phyloP scores from a whole-genome alignment of 2,329 filamentous ascomycete species.

The Cladophialophora psammophila region DNA sequence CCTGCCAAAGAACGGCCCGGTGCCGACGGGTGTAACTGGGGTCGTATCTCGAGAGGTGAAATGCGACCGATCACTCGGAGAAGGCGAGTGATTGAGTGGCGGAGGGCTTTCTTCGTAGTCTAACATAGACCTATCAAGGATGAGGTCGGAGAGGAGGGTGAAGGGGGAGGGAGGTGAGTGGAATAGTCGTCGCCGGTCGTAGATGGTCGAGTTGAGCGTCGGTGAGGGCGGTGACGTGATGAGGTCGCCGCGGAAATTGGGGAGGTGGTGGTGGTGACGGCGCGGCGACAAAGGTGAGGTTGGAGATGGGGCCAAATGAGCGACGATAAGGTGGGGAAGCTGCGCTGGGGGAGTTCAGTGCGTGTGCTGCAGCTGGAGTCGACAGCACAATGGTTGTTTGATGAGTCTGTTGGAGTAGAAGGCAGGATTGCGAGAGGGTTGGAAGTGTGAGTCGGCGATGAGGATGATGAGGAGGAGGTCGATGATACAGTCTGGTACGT shows the following conservation, averaged over 20 bases:
- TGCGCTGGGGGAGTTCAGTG: not conserved
- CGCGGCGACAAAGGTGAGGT: slow-evolving; percentile 5
- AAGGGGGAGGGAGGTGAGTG: slow-evolving; percentile 32
- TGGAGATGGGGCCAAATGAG: slow-evolving; percentile 21
- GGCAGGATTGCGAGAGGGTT: not conserved
- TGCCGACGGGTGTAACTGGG: slow-evolving; percentile 58
- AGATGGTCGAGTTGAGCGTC: slow-evolving; percentile 2
- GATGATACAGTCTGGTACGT: slow-evolving; percentile 3
- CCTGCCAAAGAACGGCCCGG: slow-evolving; percentile 53
- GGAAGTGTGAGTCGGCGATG: slow-evolving; percentile 21
- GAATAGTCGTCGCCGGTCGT: slow-evolving; percentile 14
- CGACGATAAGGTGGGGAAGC: slow-evolving; percentile 16
- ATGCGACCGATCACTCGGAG: slow-evolving; percentile 55
- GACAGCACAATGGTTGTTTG: slow-evolving; percentile 8
- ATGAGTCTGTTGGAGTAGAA: slow-evolving; percentile 1
- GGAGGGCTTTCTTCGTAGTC: slow-evolving; percentile 60
- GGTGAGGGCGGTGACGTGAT: slow-evolving; percentile 22
- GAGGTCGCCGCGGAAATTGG: slow-evolving; percentile 9
- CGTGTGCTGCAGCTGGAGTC: slow-evolving; percentile 1
- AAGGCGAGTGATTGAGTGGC: slow-evolving; percentile 61
- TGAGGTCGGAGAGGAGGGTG: not conserved
- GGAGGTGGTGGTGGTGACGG: not conserved
- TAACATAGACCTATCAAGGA: slow-evolving; percentile 52
- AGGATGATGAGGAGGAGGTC: slow-evolving; percentile 20
- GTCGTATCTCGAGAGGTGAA: slow-evolving; percentile 60